Base-by-base conservation (phyloP, 805 yeast species). In the Hanseniaspora opuntiae region DNA sequence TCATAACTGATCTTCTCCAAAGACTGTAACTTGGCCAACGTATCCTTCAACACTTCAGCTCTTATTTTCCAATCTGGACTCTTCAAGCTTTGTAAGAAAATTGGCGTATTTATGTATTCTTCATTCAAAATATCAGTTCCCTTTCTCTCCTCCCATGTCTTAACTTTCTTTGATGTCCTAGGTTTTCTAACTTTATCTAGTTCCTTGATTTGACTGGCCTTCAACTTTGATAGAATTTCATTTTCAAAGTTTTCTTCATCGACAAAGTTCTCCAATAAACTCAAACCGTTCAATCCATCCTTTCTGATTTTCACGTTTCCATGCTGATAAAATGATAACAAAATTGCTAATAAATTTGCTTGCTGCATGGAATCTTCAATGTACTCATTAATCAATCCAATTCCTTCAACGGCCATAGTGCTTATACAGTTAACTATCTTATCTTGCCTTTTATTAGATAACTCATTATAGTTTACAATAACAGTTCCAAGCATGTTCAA, bases 151-250 rank as follows among this genome's bases (percentile, higher is more conserved):
- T 10, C 24, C 53, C 47, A 41, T 10, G 33, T 16, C 22, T 45
- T 28, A 24, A 17, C 63, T 68, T 44, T 61, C 69, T 49, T 68
- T 30, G 10, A 19, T 6, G 32, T 12, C 16, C 28, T 25, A 14
- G 39, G 40, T 17, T 47, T 30, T 74, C 42, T 25, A 78, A 80
- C 36, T 78, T 77, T 7, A 78, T 72, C 55, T 90, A 73, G 62
- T 89, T 97, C 55, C 58, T 82, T 84, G 66, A 86, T 90, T 65
- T 90, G 97, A 20, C 88, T 86, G 0, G 96, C 95, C 64, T 90
- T 93, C 67, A 93, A 73, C 28, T 79, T 79, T 3, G 82, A 76
- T 53, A 86, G 76, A 39, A 87, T 67, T 0, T 81, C 63, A 16
- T 74, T 72, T 51, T 79, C 80, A 40, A 86, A 68, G 0, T 78